Conservation (phyloP, 1,284 basidiomycete species). For the Sanguinoderma infundibulare region DNA sequence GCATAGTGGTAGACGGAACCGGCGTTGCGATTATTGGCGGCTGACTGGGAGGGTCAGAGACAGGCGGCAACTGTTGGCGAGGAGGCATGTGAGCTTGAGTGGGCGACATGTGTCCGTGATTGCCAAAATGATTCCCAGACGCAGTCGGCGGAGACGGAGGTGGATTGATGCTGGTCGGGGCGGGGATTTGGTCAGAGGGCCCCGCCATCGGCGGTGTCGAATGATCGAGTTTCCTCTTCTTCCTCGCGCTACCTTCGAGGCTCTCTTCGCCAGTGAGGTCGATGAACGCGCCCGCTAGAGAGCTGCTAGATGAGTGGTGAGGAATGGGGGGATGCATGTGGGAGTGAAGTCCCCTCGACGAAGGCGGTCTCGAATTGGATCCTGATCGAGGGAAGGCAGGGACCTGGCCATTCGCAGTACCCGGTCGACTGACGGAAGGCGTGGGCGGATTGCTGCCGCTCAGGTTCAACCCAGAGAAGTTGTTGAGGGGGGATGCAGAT, state of each 20-base stretch:
- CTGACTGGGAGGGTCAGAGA: neutral
- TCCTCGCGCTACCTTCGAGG: slow-evolving; percentile 11
- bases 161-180: neutral
- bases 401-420: slow-evolving; percentile 1
- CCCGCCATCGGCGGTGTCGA: neutral
- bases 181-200: neutral
- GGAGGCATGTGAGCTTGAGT: neutral
- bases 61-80: neutral
- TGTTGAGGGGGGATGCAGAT: slow-evolving; percentile 12
- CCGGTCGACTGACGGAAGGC: slow-evolving; percentile 10
- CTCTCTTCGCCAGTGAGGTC: slow-evolving; percentile 20
- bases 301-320: slow-evolving; percentile 7
- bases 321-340: slow-evolving; percentile 6
- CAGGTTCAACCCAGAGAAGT: slow-evolving; percentile 16
- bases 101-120: neutral
- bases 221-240: slow-evolving; percentile 22
- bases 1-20: neutral
- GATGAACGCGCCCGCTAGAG: slow-evolving; percentile 21
- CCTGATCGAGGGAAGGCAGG: neutral
- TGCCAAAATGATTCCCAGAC: neutral
- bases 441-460: slow-evolving; percentile 11
- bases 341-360: neutral
- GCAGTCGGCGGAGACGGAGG: neutral
- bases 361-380: neutral
- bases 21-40: neutral